phyloP scores from a whole-genome alignment of 2,329 filamentous ascomycete genomes.

The Onygena corvina region DNA sequence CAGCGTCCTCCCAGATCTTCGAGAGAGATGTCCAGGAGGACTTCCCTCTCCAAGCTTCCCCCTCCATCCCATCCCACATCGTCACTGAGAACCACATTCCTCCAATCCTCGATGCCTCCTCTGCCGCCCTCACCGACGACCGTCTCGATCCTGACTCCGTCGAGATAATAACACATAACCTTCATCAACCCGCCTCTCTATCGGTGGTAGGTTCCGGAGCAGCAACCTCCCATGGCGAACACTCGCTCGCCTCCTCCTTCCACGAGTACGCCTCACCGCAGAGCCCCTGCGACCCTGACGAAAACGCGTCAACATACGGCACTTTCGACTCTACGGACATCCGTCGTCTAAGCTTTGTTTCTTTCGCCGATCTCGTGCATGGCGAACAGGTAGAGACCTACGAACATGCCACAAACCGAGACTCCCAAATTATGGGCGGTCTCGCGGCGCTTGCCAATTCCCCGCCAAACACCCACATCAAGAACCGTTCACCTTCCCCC shows the following conservation, averaged over 20 bases:
- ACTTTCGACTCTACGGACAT: slow-evolving; percentile 66
- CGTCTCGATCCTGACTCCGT: slow-evolving; percentile 77
- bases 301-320: slow-evolving; percentile 63
- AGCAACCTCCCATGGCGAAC: slow-evolving; percentile 25
- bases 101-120: slow-evolving; percentile 78
- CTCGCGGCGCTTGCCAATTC: slow-evolving; percentile 38
- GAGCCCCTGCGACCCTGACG: slow-evolving; percentile 44
- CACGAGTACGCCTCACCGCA: slow-evolving; percentile 46
- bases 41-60: slow-evolving; percentile 56
- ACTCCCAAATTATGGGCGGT: slow-evolving; percentile 58
- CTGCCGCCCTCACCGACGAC: slow-evolving; percentile 78
- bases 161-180: slow-evolving; percentile 79
- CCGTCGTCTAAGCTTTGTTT: slow-evolving; percentile 82
- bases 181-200: slow-evolving; percentile 66
- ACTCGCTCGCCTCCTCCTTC: slow-evolving; percentile 25
- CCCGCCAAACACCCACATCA: slow-evolving; percentile 15
- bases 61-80: slow-evolving; percentile 86
- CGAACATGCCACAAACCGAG: slow-evolving; percentile 43
- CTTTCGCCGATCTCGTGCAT: slow-evolving; percentile 90
- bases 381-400: slow-evolving; percentile 43
- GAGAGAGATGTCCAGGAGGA: slow-evolving; percentile 89
- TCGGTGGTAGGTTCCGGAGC: slow-evolving; percentile 42
- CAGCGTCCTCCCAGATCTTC: slow-evolving; percentile 68
- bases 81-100: slow-evolving; percentile 91
- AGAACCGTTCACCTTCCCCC: slow-evolving; percentile 38